Evolutionary conservation across 1,284 basidiomycete genomes (phyloP).

Genomic region (Pseudozyma flocculosa): DNA sequence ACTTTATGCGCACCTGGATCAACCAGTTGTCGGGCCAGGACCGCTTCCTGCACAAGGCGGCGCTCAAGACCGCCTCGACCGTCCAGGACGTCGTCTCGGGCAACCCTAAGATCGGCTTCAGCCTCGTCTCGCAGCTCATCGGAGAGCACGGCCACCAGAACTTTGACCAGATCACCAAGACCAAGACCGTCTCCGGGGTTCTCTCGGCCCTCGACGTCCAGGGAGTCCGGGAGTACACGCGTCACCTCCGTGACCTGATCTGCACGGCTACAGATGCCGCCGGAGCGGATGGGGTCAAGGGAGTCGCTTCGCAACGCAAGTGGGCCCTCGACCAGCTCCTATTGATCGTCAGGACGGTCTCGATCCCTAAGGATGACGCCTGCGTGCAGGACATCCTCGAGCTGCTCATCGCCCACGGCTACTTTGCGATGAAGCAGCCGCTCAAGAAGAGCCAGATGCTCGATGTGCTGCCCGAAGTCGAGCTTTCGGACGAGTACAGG

Average conservation of each 20-base stretch:
- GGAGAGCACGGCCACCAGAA: slow-evolving; percentile 81
- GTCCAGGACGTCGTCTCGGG: slow-evolving; percentile 74
- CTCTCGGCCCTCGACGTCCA: slow-evolving; percentile 72
- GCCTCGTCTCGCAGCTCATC: slow-evolving; percentile 80
- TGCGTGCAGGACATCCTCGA: slow-evolving; percentile 76
- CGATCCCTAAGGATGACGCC: slow-evolving; percentile 76
- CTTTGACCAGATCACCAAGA: slow-evolving; percentile 88
- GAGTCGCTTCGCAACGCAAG: slow-evolving; percentile 45
- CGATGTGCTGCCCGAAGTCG: slow-evolving; percentile 64
- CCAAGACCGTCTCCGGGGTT: slow-evolving; percentile 87
- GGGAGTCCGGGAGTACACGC: slow-evolving; percentile 77
- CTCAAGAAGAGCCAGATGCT: slow-evolving; percentile 68
- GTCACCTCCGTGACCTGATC: slow-evolving; percentile 63
- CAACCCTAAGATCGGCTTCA: slow-evolving; percentile 78
- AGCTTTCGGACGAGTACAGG: slow-evolving; percentile 72
- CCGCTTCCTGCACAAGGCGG: slow-evolving; percentile 84
- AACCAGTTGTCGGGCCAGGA: slow-evolving; percentile 87
- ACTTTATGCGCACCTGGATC: slow-evolving; percentile 95
- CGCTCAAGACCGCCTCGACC: slow-evolving; percentile 63
- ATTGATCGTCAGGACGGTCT: slow-evolving; percentile 74
- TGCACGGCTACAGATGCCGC: slow-evolving; percentile 14
- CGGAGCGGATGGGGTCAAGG: slow-evolving; percentile 4
- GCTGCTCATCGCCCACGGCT: slow-evolving; percentile 79
- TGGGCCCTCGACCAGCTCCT: slow-evolving; percentile 89
- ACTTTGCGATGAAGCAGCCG: slow-evolving; percentile 73